Base-by-base conservation (phyloP, 1,284 basidiomycete species). In the Cystobasidiaceae sp. region DNA sequence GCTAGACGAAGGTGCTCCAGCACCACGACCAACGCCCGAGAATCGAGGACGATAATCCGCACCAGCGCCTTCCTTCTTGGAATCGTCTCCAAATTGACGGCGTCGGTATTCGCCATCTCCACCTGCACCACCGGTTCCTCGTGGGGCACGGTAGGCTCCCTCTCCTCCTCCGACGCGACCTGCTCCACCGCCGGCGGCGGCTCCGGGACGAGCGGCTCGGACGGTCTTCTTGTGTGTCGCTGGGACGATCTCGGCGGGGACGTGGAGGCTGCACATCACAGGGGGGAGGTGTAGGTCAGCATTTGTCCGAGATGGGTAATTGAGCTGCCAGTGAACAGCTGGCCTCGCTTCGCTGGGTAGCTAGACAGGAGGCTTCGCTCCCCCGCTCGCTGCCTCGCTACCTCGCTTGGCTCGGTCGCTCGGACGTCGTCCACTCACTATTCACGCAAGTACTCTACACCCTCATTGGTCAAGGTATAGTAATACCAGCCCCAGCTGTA, bases 361-460 rank as follows among this genome's bases (percentile, higher is more conserved):
- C n/a, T n/a, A n/a, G n/a, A n/a, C n/a, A n/a, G n/a, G n/a, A n/a
- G n/a, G 56, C 19, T 32, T 4, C 25, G 7, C 23, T 33, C n/a
- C n/a, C n/a, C n/a, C 7, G 8, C 13, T 8, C 6, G 4, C 50
- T 11, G 28, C n/a, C n/a, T 13, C 45, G 3, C 13, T 13, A 46
- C 25, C 25, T 28, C 45, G 39, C 19, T 8, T 17, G 13, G n/a
- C 11, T 11, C 11, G 37, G n/a, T 11, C n/a, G 11, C 11, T 11
- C 25, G 19, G 9, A 21, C 33, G 28, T 7, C 2, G 13, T 21
- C 28, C 17, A 80, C 86, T 72, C 71, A 88, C 87, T 86, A 92
- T 81, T 94, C 90, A 72, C 93, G 87, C 78, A 97, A 87, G 81
- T 89, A 93, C 72, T 93, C 90, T 70, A 96, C 87, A 75, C 93